Evolutionary conservation across 495 filamentous ascomycete genomes (phyloP), one percentile per base, ranked within the genome.

Genomic region (Cercophora samala): DNA sequence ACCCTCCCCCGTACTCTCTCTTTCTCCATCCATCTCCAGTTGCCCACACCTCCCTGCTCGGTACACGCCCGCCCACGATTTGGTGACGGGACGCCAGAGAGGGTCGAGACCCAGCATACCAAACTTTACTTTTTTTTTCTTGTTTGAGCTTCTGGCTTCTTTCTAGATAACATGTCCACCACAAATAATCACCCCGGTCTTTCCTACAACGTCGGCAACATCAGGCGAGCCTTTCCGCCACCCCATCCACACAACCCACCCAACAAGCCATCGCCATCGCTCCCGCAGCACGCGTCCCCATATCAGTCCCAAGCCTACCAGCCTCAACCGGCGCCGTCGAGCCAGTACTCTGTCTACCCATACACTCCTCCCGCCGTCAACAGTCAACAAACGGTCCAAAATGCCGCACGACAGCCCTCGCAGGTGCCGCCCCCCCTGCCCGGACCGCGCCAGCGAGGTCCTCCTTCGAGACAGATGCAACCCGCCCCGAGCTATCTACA

Each of bases 221-320:
- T 70, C 60, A 66, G 73, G 25, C 73, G 69, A 58, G 67, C 63
- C 58, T 77, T 71, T 65, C 74, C 71, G 66, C 73, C 77, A 53
- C 73, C 37, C 0, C 37, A 46, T 46, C 37, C 78, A 25, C 81
- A 69, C 67, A 69, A 78, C 67, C 60, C 80, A 68, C 63, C 77
- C 74, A 77, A 75, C 64, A 82, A 82, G 74, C 76, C 79, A 22
- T 77, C 80, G 61, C 76, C 79, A 32, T 76, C 79, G 58, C 77
- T 79, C 29, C 68, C 76, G 42, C 78, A 79, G 58, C 77, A 79
- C 66, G 75, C 77, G 68, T 78, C 79, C 9, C 77, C 81, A n/a
- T 82, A 80, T 64, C 76, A 79, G n/a, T 59, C 77, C 4, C 75
- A 79, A 63, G 69, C 77, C 64, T 80, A 80, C 70, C 56, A 76